Conservation (phyloP, 768 basidiomycete species). For the Mycena latifolia region DNA sequence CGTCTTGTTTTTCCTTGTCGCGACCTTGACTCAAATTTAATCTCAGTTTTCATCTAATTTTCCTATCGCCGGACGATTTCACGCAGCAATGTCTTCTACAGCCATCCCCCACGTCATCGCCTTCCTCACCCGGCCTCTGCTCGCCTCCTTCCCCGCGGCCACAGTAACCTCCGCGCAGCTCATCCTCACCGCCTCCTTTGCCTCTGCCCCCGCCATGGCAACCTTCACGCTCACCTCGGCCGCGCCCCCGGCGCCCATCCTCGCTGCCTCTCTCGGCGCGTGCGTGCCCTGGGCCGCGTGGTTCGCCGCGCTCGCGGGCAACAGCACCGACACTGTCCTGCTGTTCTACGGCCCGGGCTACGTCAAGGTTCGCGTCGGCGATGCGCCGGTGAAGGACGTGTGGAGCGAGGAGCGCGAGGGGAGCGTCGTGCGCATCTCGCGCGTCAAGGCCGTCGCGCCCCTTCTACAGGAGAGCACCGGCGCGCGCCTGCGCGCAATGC, state of each 20-base stretch:
- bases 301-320: constrained; percentile 26
- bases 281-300: constrained; percentile 29
- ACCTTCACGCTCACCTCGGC: constrained; percentile 13
- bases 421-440: constrained; percentile 21
- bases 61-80: constrained; percentile 24
- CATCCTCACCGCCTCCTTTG: constrained; percentile 29
- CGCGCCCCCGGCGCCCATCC: constrained; percentile 17
- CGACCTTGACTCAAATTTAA: too few species aligned
- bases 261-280: constrained; percentile 30
- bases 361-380: constrained; percentile 24
- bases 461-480: constrained; percentile 29
- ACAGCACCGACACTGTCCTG: constrained; percentile 3
- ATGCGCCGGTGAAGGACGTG: constrained; percentile 3
- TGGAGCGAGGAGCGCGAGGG: constrained; percentile 21
- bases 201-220: neutral
- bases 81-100: constrained; percentile 25
- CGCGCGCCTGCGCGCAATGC: constrained; percentile 25
- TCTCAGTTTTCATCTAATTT: neutral
- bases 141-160: constrained; percentile 3
- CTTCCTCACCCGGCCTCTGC: constrained; percentile 34
- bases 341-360: constrained; percentile 31
- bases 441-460: neutral
- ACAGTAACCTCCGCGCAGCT: constrained; percentile 23
- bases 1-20: too few species aligned
- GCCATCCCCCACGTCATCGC: constrained; percentile 32